Evolutionary conservation across 2,329 filamentous ascomycete genomes (phyloP), one percentile per base, ranked within the genome.

Genomic region (Zymoseptoria tritici): DNA sequence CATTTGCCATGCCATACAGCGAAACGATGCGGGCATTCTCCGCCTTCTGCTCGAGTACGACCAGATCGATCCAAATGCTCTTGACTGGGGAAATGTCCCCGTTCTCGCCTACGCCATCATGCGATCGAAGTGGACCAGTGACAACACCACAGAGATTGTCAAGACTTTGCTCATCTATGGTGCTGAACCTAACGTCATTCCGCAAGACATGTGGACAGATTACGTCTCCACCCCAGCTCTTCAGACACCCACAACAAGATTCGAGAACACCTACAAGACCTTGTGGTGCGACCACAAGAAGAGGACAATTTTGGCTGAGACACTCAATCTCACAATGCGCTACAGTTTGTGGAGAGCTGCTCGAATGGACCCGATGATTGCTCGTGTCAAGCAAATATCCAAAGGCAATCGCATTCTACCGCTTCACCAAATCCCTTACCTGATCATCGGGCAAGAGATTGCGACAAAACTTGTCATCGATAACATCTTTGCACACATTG

Each of bases 271-370:
- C 13, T 7, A 11, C 22, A 16, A 13, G 42, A 26, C 22, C 13
- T 42, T 16, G 49, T 56, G 55, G 55, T 56, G 55, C 6, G 49
- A 8, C 4, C 20, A 26, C 36, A 51, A 56, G 42, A 29, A 19
- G 31, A 42, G 36, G 13, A 24, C 3, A 7, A 22, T 49, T n/a
- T 29, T 56, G n/a, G 55, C 20, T 4, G n/a, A 56, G 55, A 56
- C 36, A 7, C 36, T 56, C 20, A 49, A 56, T 19, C 9, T 56
- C 21, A 50, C n/a, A 9, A 49, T 56, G 16, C 29, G 55, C 51
- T 56, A 56, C 55, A 56, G 7, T 56, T 9, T 56, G 1, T 56
- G 55, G 55, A 56, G 42, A 56, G 55, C 55, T 22, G 42, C 29
- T 26, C 55, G 42, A 7, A 49, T 49, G 21, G 11, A 31, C 24